Percentiles rank a stretch among this genome's conserved stretches.
Evolutionary conservation across 495 filamentous ascomycete species (phyloP).

Genomic region (Penicillium canariense): DNA sequence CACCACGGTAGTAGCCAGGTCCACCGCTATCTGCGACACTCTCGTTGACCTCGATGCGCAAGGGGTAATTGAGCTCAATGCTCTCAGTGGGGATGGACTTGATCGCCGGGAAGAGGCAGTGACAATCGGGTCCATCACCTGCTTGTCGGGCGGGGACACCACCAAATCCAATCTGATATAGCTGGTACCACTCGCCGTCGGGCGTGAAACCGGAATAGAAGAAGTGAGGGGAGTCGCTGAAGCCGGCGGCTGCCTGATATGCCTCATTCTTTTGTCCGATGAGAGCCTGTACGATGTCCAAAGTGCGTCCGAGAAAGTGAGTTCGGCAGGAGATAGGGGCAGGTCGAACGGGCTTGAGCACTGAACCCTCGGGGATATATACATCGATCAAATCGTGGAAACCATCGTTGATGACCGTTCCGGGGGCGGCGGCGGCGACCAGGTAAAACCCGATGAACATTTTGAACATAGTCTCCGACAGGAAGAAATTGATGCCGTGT

Average conservation of each 20-base stretch:
- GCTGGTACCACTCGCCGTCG: conserved; percentile 49
- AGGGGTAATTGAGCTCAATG: conserved; percentile 49
- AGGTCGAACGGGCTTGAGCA: conserved; percentile 50
- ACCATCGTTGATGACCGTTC: conserved; percentile 45
- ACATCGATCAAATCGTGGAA: conserved; percentile 52
- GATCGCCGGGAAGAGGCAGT: conserved; percentile 52
- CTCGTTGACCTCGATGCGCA: conserved; percentile 49
- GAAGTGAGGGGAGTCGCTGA: conserved; percentile 51
- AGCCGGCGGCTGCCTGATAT: conserved; percentile 49
- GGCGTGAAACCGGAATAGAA: conserved; percentile 52
- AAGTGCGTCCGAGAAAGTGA: conserved; percentile 43
- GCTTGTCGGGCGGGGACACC: conserved; percentile 48
- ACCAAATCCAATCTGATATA: conserved; percentile 53
- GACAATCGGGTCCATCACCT: conserved; percentile 50
- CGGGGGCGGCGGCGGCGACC: conserved; percentile 45
- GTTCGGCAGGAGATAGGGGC: conserved; percentile 49
- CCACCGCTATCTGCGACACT: conserved; percentile 50
- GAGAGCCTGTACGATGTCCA: conserved; percentile 51
- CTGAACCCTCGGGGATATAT: conserved; percentile 41
- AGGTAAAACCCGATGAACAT: conserved; percentile 53
- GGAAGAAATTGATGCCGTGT: conserved; percentile 50
- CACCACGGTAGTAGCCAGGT: conserved; percentile 46
- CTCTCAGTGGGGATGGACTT: conserved; percentile 51
- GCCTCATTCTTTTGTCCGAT: conserved; percentile 46
- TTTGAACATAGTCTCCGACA: conserved; percentile 51